These are phyloP conservation scores for Pseudonitzschia multiseries DNA, from an alignment of 108 stramenopile genomes.

Conservation along the genomic window DNA sequence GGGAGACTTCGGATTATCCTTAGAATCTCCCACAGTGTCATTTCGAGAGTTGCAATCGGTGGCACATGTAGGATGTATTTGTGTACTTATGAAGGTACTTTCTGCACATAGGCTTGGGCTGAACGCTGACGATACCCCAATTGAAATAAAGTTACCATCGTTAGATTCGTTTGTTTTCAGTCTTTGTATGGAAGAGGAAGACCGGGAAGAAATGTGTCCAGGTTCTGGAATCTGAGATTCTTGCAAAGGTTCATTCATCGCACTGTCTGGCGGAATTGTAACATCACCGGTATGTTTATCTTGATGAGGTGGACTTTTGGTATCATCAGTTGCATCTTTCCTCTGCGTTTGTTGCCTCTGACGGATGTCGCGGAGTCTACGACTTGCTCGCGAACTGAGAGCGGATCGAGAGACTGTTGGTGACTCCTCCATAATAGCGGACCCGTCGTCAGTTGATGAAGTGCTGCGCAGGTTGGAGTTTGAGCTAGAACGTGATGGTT, in stretches of 20 bases:
- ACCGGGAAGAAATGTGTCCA: not conserved
- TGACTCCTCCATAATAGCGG: not conserved
- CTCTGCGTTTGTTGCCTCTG: not conserved
- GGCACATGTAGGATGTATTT: not conserved
- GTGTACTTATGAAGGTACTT: not conserved
- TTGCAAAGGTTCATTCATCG: not conserved
- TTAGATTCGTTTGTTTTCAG: not conserved
- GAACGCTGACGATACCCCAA: not conserved
- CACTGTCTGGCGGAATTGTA: no score
- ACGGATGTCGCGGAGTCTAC: constrained; percentile 11
- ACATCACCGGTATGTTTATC: not conserved
- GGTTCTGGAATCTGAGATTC: not conserved
- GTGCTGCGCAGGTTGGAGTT: not conserved
- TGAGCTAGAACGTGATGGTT: not conserved
- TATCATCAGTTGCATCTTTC: not conserved
- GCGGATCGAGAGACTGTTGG: constrained; percentile 1
- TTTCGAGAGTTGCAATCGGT: not conserved
- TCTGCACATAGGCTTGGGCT: not conserved
- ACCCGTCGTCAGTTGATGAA: not conserved
- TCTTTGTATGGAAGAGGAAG: not conserved
- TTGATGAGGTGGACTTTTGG: not conserved
- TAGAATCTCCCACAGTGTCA: not conserved
- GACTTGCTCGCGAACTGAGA: constrained; percentile 2
- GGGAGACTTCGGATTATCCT: constrained; percentile 1
- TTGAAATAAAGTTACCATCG: not conserved